phyloP scores from a whole-genome alignment of 441 rosid species.

The Jatropha multifida region DNA sequence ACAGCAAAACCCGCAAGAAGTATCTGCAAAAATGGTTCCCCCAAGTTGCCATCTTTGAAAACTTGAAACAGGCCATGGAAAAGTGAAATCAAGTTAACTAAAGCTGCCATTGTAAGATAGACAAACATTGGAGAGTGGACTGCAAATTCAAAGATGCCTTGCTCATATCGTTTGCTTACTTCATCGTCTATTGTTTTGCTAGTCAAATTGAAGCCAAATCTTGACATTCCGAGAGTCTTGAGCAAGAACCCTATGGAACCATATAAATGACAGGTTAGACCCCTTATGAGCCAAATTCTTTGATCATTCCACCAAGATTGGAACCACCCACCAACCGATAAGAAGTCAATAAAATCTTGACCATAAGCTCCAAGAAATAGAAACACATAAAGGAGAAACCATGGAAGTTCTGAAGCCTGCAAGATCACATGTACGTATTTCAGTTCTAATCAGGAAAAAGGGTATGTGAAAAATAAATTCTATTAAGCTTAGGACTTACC shows the following conservation, averaged over 20 bases:
- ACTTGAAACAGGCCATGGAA: constrained; percentile 25
- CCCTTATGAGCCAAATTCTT: constrained; percentile 55
- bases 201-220: constrained; percentile 42
- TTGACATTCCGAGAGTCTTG: constrained; percentile 39
- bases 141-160: constrained; percentile 51
- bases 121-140: constrained; percentile 51
- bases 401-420: constrained; percentile 44
- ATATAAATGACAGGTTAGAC: constrained; percentile 38
- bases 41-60: constrained; percentile 2
- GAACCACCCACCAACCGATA: constrained; percentile 36
- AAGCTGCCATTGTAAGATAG: constrained; percentile 35
- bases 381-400: constrained; percentile 50
- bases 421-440: not conserved
- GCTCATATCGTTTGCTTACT: constrained; percentile 43
- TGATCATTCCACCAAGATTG: constrained; percentile 71
- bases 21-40: constrained; percentile 33
- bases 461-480: too few relatives aligned
- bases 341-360: constrained; percentile 45
- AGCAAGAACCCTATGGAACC: constrained; percentile 43
- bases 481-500: too few relatives aligned
- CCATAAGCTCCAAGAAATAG: constrained; percentile 54
- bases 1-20: constrained; percentile 38
- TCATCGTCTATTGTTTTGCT: constrained; percentile 43
- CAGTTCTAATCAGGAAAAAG: too few relatives aligned
- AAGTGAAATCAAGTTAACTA: constrained; percentile 42